Evolutionary conservation across 2,329 filamentous ascomycete genomes (phyloP).

Genomic region (Fusarium proliferatum): DNA sequence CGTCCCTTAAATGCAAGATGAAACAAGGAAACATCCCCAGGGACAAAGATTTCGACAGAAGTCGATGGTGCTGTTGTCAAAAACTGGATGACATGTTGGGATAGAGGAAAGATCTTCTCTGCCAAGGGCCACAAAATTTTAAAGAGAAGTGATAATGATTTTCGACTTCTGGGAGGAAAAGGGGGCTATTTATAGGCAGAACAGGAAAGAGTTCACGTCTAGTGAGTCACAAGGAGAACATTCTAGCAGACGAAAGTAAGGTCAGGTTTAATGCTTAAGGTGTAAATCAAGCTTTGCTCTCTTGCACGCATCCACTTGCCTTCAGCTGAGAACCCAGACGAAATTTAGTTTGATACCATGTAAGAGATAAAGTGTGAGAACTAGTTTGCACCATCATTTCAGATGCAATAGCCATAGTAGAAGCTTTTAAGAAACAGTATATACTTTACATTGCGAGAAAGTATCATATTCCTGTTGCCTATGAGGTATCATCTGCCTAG

Average conservation of each 20-base stretch:
- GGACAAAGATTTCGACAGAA: neutral
- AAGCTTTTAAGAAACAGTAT: neutral
- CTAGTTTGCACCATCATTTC: rapidly evolving
- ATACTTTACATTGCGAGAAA: neutral
- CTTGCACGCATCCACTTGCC: too few species aligned
- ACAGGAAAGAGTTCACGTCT: rapidly evolving
- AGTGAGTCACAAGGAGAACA: neutral
- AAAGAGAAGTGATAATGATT: neutral
- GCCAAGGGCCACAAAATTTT: rapidly evolving
- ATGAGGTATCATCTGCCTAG: rapidly evolving
- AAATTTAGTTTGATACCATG: neutral
- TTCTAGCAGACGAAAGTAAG: rapidly evolving
- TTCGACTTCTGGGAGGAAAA: neutral
- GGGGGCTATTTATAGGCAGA: neutral
- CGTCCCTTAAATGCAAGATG: neutral
- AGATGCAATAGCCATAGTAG: neutral
- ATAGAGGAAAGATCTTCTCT: too few species aligned
- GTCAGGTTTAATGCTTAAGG: too few species aligned
- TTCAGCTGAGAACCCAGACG: neutral
- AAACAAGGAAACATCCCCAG: neutral
- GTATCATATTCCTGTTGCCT: rapidly evolving
- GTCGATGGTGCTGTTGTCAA: neutral
- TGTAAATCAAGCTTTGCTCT: too few species aligned
- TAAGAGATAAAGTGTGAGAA: neutral
- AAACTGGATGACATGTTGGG: neutral